phyloP scores from a whole-genome alignment of 2,329 filamentous ascomycete genomes.

The Xylariaceae sp. region DNA sequence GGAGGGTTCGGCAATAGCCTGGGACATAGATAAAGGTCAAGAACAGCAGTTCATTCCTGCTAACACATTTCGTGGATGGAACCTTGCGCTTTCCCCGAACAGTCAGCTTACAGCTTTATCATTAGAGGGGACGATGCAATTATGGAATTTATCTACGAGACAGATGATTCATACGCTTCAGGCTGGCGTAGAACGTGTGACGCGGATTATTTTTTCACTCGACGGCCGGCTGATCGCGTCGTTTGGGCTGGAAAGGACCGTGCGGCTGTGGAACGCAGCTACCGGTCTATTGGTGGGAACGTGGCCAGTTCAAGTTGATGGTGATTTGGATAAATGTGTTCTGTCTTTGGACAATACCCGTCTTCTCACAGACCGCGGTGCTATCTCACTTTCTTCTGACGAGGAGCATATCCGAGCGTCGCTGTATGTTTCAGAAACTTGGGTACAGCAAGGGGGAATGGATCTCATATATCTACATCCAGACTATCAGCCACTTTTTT shows the following conservation, averaged over 20 bases:
- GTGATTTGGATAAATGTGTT: too few species aligned
- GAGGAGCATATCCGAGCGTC: too few species aligned
- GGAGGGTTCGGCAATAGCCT: neutral
- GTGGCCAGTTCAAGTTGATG: too few species aligned
- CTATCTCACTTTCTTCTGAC: too few species aligned
- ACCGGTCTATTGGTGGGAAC: too few species aligned
- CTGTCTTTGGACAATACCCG: too few species aligned
- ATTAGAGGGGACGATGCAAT: neutral
- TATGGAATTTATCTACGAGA: neutral
- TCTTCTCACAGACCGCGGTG: too few species aligned
- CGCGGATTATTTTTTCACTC: neutral
- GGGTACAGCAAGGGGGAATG: too few species aligned
- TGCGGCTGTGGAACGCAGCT: neutral
- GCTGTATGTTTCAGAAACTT: too few species aligned
- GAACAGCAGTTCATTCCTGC: neutral
- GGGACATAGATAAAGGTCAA: neutral
- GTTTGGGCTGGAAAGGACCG: neutral
- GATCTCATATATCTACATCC: too few species aligned
- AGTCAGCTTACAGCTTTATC: neutral
- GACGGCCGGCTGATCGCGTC: neutral
- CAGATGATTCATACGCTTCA: neutral
- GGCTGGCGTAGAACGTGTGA: neutral
- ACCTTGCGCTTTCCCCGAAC: neutral
- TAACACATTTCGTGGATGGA: neutral
- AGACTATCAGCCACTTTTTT: too few species aligned